Base-by-base conservation (phyloP, 1,139 yeast genomes). In the Geotrichum candidum region DNA sequence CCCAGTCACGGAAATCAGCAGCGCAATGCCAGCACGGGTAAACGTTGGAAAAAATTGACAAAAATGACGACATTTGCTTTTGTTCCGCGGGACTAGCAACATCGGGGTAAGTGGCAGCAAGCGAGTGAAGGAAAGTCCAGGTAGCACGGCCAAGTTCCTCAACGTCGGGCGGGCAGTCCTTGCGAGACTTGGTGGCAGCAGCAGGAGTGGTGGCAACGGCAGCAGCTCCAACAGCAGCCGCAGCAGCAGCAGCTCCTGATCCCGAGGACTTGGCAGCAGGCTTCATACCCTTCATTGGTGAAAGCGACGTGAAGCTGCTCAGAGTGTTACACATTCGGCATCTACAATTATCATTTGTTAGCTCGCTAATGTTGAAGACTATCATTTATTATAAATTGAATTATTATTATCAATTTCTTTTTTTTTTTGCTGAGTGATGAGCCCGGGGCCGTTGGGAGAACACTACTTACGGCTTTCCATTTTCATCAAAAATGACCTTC, bases 21-120 rank as follows among this genome's bases (percentile, higher is more conserved):
- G 96, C 97, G 76, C 99, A 95, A 77, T 84, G 86, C 89, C 95
- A 87, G 74, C 99, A 94, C 1, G 99, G 99, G 70, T 94, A 94
- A 56, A 92, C 80, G 66, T 85, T 84, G 3, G 96, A 85, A 73
- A 94, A 90, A 7, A 90, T 78, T 22, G 76, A 77, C 59, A 94
- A 72, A 68, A 94, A 92, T 63, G 83, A 82, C 58, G 77, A 78
- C 85, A 94, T 83, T 66, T 91, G 96, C 11, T 74, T 70, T 73
- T 92, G 94, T 67, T 90, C 84, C 31, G 77, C 76, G 4, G 70
- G 71, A 5, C 82, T 72, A 0, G 99, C 96, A 0, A 70, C 73
- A 50, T 81, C 86, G 0, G 99, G 98, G 70, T 90, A 95, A 23
- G 83, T 83, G 2, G 98, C 97, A 0, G 98, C 97, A 65, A 92